Base-by-base conservation (phyloP, 1,139 yeast species). In the Yamadazyma atmosphaerica region DNA sequence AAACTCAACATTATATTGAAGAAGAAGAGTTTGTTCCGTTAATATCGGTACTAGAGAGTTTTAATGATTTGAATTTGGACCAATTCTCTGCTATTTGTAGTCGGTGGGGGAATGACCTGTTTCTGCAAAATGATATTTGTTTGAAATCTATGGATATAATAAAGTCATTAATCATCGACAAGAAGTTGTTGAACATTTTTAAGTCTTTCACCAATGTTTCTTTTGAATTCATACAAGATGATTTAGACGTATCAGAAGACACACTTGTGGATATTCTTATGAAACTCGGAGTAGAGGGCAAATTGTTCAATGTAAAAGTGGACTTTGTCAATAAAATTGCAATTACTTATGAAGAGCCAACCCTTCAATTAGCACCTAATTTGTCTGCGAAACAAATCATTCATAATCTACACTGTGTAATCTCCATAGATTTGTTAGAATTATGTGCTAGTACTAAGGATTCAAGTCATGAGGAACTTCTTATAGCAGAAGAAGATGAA, bases 1-100 rank as follows among this genome's bases (percentile, higher is more conserved):
- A 78, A 53, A 77, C 81, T 12, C 78, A 72, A 50, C 66, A 72
- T 11, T 72, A 68, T 47, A 52, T 72, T 5, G 64, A 59, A 38
- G 56, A 67, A 13, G 51, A 59, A 1, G 76, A 71, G 41, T 72
- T 59, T 41, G 39, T 56, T 19, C 53, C 56, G 26, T 52, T 71
- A 23, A 52, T 68, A 7, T 37, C 40, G 8, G 51, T 71, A 30
- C 58, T 65, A 3, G 57, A 60, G 23, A 58, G 61, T 3, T 68
- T 63, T 41, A 65, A 67, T 37, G 59, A 57, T 3, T 52, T 60
- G 18, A 54, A 64, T 41, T 50, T 70, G 34, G 35, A 38, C 4
- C 51, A 42, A 11, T 65, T 60, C 33, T 23, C 26, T 23, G 5
- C 11, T 4, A 23, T 12, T 10, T 23, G 12, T 23, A 5, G 11